Percentiles rank a stretch among this genome's conserved stretches.
phyloP scores from a whole-genome alignment of 2,329 filamentous ascomycete species.

The Xylariaceae sp. region DNA sequence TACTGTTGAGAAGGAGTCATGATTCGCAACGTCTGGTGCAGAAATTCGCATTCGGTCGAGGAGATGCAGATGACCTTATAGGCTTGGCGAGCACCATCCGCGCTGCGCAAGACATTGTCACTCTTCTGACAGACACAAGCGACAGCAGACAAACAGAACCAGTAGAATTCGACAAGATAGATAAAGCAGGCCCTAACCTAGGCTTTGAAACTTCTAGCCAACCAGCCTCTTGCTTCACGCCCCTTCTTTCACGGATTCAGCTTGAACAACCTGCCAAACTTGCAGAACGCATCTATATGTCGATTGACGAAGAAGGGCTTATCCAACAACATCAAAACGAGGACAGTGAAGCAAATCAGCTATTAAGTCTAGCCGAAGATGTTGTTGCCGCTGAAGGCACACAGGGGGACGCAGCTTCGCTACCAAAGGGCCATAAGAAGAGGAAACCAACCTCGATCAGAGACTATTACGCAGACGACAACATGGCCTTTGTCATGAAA shows the following conservation, averaged over 20 bases:
- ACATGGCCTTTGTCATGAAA: constrained; percentile 69
- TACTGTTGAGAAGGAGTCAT: constrained; percentile 74
- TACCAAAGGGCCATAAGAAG: constrained; percentile 59
- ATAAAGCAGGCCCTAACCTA: constrained; percentile 1
- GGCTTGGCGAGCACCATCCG: constrained; percentile 81
- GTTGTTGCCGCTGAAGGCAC: constrained; percentile 70
- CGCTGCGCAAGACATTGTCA: constrained; percentile 71
- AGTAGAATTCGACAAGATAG: neutral
- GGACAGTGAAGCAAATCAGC: constrained; percentile 71
- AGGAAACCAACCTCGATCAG: constrained; percentile 54
- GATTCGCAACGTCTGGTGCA: constrained; percentile 91
- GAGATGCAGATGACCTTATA: constrained; percentile 90
- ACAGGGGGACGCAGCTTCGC: constrained; percentile 57
- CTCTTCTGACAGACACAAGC: constrained; percentile 45
- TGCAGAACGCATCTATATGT: constrained; percentile 71
- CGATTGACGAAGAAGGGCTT: constrained; percentile 94
- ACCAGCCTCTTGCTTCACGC: constrained; percentile 31
- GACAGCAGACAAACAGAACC: constrained; percentile 23
- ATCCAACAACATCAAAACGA: constrained; percentile 78
- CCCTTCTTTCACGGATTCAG: constrained; percentile 58
- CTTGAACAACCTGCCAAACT: constrained; percentile 71
- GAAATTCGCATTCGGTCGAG: constrained; percentile 89
- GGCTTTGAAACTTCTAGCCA: neutral
- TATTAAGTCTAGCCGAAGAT: constrained; percentile 75
- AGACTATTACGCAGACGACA: constrained; percentile 64